These are phyloP conservation scores for Bruguiera gymnorhiza DNA, from an alignment of 345 rosid genomes.

Conservation along the genomic window DNA sequence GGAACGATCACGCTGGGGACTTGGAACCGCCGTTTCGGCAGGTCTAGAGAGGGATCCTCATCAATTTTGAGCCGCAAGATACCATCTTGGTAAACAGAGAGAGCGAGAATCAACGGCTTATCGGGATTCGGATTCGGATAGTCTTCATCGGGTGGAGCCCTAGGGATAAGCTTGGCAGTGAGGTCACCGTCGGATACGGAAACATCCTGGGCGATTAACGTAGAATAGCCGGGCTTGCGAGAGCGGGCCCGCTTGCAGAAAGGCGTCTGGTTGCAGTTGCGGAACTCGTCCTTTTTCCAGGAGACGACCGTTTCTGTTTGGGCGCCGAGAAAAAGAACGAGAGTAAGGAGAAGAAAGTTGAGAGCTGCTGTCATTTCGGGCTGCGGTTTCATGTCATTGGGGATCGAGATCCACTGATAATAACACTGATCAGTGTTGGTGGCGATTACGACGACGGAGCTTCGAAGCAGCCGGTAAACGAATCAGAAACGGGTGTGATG, in stretches of 20 bases:
- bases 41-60: conserved; percentile 60
- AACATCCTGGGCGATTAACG: conserved; percentile 49
- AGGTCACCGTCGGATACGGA: conserved; percentile 69
- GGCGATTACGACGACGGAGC: no score
- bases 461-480: no score
- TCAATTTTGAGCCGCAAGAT: conserved; percentile 73
- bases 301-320: conserved; percentile 39
- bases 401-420: no score
- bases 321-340: conserved; percentile 40
- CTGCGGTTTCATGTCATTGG: no score
- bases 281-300: conserved; percentile 95
- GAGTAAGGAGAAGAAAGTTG: not conserved
- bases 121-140: conserved; percentile 34
- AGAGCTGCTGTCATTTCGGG: no score
- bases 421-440: no score
- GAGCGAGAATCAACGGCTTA: conserved; percentile 62
- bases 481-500: no score
- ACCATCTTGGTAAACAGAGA: conserved; percentile 66
- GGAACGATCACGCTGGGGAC: conserved; percentile 73
- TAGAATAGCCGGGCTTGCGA: conserved; percentile 61
- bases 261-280: conserved; percentile 89
- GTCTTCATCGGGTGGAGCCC: not conserved
- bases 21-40: conserved; percentile 70
- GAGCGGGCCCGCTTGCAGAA: conserved; percentile 93
- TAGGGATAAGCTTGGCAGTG: conserved; percentile 60